Evolutionary conservation across 2,329 filamentous ascomycete species (phyloP).

Genomic region (Akanthomyces uredinophilus): DNA sequence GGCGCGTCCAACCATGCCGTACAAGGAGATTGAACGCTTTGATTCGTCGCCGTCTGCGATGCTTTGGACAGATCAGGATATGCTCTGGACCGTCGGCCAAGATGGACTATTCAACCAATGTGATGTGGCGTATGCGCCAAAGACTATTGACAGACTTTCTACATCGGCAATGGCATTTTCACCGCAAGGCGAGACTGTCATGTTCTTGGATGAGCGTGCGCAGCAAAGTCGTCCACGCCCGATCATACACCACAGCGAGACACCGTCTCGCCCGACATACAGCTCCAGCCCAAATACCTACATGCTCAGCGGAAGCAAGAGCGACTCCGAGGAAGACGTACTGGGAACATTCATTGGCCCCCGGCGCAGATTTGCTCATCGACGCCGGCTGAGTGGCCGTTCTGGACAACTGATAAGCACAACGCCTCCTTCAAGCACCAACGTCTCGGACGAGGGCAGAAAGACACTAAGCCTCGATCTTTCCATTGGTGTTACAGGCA

Average conservation of each 20-base stretch:
- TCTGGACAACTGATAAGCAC: conserved; percentile 44
- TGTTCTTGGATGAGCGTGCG: conserved; percentile 57
- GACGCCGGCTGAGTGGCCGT: conserved; percentile 40
- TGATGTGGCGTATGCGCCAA: conserved; percentile 59
- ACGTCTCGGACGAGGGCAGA: conserved; percentile 29
- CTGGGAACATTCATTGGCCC: conserved; percentile 55
- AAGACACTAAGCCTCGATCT: conserved; percentile 50
- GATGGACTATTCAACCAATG: conserved; percentile 61
- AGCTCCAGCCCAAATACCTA: conserved; percentile 45
- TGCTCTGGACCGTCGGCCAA: conserved; percentile 60
- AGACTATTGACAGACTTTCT: conserved; percentile 57
- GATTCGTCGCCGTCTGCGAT: conserved; percentile 52
- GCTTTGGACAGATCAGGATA: conserved; percentile 60
- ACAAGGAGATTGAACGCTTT: conserved; percentile 60
- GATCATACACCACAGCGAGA: conserved; percentile 29
- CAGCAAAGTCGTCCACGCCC: conserved; percentile 39
- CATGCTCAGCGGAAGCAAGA: conserved; percentile 52
- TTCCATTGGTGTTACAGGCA: conserved; percentile 51
- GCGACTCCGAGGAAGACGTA: conserved; percentile 62
- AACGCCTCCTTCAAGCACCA: conserved; percentile 40
- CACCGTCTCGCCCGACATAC: conserved; percentile 36
- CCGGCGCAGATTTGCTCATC: conserved; percentile 34
- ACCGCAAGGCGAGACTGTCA: conserved; percentile 52
- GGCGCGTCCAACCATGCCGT: conserved; percentile 61
- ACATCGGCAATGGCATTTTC: conserved; percentile 59